Evolutionary conservation across 176 grass and related monocot species (phyloP).

Genomic region (Saccharum officinarum): DNA sequence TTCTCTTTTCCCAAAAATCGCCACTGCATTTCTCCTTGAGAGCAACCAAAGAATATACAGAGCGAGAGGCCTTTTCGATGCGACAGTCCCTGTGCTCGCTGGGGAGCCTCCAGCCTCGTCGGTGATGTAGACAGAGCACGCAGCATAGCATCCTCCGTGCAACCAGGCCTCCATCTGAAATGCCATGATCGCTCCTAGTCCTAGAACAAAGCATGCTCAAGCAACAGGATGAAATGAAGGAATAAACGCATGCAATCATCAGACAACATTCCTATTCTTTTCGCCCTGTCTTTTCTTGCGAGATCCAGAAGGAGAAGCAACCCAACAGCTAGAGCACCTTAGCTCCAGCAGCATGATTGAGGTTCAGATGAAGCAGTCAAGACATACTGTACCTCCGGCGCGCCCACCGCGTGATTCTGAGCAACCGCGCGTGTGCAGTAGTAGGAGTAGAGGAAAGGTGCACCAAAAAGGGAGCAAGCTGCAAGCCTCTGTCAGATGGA

Average conservation of each 20-base stretch:
- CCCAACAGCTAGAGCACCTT: not conserved
- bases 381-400: not conserved
- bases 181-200: constrained; percentile 31
- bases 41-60: constrained; percentile 27
- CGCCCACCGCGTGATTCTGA: not conserved
- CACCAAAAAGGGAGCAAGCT: not conserved
- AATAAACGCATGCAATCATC: constrained; percentile 3
- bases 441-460: constrained; percentile 16
- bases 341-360: constrained; percentile 32
- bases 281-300: not conserved
- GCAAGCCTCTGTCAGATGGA: constrained; percentile 29
- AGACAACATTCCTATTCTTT: not conserved
- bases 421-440: constrained; percentile 34
- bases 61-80: not conserved
- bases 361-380: constrained; percentile 30
- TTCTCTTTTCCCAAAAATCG: constrained; percentile 50
- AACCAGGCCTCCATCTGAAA: constrained; percentile 20
- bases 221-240: not conserved
- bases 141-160: not conserved
- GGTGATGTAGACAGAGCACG: not conserved
- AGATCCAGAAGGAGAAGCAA: not conserved
- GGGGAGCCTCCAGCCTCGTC: constrained; percentile 17
- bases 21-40: constrained; percentile 25
- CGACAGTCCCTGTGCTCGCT: constrained; percentile 5
- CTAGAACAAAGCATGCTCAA: not conserved